A percentile compares a stretch with the other conserved stretches of the same genome.
These are phyloP conservation scores for Eucalyptus erythrocorys DNA, from an alignment of 345 rosid genomes.

Conservation along the genomic window DNA sequence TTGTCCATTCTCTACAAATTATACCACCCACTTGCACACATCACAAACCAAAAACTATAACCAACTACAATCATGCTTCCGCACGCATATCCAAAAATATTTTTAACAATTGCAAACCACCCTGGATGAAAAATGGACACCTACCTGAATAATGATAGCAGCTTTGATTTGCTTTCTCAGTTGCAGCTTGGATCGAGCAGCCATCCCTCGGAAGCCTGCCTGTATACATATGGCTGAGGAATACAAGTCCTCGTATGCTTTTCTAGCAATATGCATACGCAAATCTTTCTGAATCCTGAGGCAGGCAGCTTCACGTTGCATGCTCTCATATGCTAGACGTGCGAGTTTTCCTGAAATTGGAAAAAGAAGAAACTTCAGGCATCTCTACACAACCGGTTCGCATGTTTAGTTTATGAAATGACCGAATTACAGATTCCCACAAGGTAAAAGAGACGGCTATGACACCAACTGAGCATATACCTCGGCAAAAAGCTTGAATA, in stretches of 20 bases:
- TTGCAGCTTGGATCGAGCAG: constrained; percentile 62
- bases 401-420: not conserved
- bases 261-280: constrained; percentile 77
- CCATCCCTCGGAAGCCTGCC: constrained; percentile 88
- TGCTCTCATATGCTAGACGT: constrained; percentile 44
- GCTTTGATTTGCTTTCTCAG: constrained; percentile 74
- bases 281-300: constrained; percentile 67
- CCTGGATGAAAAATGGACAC: not conserved
- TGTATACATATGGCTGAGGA: constrained; percentile 62
- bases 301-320: constrained; percentile 74
- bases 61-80: too few species aligned
- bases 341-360: constrained; percentile 62
- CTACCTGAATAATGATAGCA: constrained; percentile 73
- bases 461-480: constrained; percentile 16
- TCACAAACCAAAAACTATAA: too few species aligned
- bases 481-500: constrained; percentile 87
- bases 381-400: not conserved
- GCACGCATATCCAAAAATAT: too few species aligned
- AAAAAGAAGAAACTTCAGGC: not conserved
- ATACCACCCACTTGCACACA: too few species aligned
- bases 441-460: not conserved
- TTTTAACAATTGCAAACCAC: not conserved
- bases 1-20: too few species aligned
- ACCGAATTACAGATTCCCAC: not conserved
- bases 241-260: constrained; percentile 44